These are phyloP conservation scores for Xanthoconium purpureum DNA, from an alignment of 768 basidiomycete genomes.

Conservation along the genomic window DNA sequence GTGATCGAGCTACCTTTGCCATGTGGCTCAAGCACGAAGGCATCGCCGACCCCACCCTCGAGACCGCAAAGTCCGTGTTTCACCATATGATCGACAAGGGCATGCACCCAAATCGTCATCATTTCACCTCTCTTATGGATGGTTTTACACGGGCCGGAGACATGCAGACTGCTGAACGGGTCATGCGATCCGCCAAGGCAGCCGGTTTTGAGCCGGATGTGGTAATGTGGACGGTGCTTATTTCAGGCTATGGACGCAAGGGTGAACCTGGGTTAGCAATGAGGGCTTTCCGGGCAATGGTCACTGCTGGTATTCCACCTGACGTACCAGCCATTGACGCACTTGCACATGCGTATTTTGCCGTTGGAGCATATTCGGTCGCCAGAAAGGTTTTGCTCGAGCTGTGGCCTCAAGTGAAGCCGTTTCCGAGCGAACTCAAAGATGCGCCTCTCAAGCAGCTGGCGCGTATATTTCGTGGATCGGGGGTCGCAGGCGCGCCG, in stretches of 20 bases:
- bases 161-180: constrained; percentile 49
- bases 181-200: constrained; percentile 50
- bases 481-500: constrained; percentile 10
- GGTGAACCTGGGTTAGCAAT: constrained; percentile 53
- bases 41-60: constrained; percentile 47
- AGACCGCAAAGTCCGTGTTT: constrained; percentile 53
- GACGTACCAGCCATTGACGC: constrained; percentile 73
- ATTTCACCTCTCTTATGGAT: constrained; percentile 73
- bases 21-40: constrained; percentile 65
- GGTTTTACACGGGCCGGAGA: constrained; percentile 65
- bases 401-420: constrained; percentile 63
- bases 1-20: constrained; percentile 55
- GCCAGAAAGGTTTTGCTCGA: constrained; percentile 54
- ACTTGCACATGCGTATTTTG: constrained; percentile 63
- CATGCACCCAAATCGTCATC: constrained; percentile 67
- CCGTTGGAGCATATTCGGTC: constrained; percentile 46
- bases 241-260: constrained; percentile 65
- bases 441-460: constrained; percentile 46
- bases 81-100: constrained; percentile 61
- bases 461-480: constrained; percentile 42
- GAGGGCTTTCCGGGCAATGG: constrained; percentile 59
- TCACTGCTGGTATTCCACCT: constrained; percentile 56
- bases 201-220: constrained; percentile 56
- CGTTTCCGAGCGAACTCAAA: constrained; percentile 52
- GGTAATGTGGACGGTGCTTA: constrained; percentile 75